Conservation (phyloP, 805 yeast species). For the Starmera quercuum region DNA sequence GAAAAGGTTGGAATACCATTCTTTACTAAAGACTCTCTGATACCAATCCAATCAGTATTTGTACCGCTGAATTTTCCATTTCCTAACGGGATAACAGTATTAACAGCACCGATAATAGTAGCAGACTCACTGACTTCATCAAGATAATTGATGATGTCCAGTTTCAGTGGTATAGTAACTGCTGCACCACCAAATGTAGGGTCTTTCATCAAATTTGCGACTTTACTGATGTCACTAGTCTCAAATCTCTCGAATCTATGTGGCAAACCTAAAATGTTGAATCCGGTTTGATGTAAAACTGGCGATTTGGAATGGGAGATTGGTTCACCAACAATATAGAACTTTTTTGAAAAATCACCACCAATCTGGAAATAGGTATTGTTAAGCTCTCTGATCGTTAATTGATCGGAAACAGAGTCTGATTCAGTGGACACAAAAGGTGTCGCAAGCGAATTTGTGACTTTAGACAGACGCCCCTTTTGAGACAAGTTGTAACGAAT, state of each 20-base stretch:
- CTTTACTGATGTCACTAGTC: conserved; percentile 53
- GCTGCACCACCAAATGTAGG: conserved; percentile 85
- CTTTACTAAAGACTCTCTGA: conserved; percentile 54
- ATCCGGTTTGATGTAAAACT: conserved; percentile 73
- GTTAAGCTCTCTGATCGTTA: conserved; percentile 61
- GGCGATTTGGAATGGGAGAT: conserved; percentile 88
- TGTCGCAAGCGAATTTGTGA: conserved; percentile 66
- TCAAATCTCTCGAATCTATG: conserved; percentile 62
- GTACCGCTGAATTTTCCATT: conserved; percentile 59
- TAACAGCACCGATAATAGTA: conserved; percentile 82
- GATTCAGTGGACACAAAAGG: conserved; percentile 78
- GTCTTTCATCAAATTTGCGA: conserved; percentile 40
- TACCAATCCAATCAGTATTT: conserved; percentile 95
- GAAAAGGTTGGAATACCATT: conserved; percentile 48
- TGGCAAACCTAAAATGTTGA: conserved; percentile 69
- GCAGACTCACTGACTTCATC: conserved; percentile 72
- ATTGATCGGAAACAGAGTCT: conserved; percentile 42
- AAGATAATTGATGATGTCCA: conserved; percentile 66
- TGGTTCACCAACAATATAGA: conserved; percentile 76
- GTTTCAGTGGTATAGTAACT: conserved; percentile 88
- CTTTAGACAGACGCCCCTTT: conserved; percentile 71
- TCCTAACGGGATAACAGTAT: conserved; percentile 62
- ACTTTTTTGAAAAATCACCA: conserved; percentile 46
- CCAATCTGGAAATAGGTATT: conserved; percentile 51
- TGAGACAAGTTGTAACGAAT: conserved; percentile 80